Conservation (phyloP, 1,139 yeast genomes). For the Protomyces inouyei region DNA sequence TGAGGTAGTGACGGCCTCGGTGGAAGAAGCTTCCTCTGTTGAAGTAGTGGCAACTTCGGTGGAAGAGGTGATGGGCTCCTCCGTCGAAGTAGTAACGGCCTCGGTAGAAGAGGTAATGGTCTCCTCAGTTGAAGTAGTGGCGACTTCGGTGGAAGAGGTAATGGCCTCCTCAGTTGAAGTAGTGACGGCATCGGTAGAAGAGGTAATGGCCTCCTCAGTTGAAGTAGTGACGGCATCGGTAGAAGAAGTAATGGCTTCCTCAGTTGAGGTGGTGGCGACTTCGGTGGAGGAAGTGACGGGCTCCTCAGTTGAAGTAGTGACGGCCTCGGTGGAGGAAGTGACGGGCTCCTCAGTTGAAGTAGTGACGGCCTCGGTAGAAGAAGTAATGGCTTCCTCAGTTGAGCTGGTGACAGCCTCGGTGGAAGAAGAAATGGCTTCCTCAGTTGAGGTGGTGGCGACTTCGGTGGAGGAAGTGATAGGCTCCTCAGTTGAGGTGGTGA, state of each 20-base stretch:
- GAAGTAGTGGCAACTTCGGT: not conserved
- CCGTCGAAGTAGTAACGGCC: not conserved
- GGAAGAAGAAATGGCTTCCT: not conserved
- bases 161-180: no score
- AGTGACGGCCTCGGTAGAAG: not conserved
- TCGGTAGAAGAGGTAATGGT: not conserved
- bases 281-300: not conserved
- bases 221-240: no score
- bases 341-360: not conserved
- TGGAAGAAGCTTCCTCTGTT: not conserved
- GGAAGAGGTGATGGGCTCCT: not conserved
- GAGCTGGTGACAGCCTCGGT: not conserved
- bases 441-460: not conserved
- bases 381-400: not conserved
- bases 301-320: not conserved
- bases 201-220: no score
- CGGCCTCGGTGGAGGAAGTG: not conserved
- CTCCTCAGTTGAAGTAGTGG: not conserved
- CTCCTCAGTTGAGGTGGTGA: not conserved
- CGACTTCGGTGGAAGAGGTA: not conserved
- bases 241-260: not conserved
- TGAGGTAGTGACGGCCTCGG: not conserved
- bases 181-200: no score
- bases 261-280: not conserved
- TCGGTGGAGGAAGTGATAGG: not conserved